Evolutionary conservation across 1,284 basidiomycete genomes (phyloP), one percentile per base, ranked within the genome.

Genomic region (Gastroboletus turbinatus): DNA sequence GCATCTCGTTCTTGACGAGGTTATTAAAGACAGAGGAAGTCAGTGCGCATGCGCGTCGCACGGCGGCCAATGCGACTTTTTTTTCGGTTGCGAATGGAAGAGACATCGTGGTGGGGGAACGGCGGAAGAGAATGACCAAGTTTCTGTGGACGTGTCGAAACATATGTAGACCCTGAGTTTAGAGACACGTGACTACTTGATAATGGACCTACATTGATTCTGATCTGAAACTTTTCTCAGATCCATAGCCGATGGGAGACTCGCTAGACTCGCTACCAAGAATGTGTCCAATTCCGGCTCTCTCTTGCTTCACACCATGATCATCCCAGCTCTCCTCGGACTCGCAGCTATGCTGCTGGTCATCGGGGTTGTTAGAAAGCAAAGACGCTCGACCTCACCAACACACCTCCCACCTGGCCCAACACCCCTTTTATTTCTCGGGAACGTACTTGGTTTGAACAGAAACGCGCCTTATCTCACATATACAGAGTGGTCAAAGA

Each of bases 21-120:
- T 86, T 88, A 67, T 91, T 87, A 76, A 98, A 98, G 16, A 98
- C 93, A 8, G 87, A 84, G 17, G 87, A 84, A 0, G 97, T 94
- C 52, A 94, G 81, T 29, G 82, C 76, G 68, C 92, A 96, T 10
- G 96, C 96, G 43, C 95, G 78, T 25, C 92, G 82, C 38, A 99
- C 96, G 2, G 96, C 94, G n/a, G 88, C 82, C 55, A 98, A 77
- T 7, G 94, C 96, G 50, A 96, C 80, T 63, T 84, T 77, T 62
- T 82, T 83, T 68, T 90, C 88, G 29, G 74, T 64, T 11, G 78
- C 73, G 67, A 76, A 80, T 40, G 52, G 66, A 0, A 50, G 23
- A 21, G 66, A 32, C 66, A 69, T 69, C 43, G 60, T 46, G 1
- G 48, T 39, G 10, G 42, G 21, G 10, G 40, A 21, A 21, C 39